Evolutionary conservation across 2,329 filamentous ascomycete species (phyloP), one percentile per base, ranked within the genome.

Genomic region (Capronia epimyces): DNA sequence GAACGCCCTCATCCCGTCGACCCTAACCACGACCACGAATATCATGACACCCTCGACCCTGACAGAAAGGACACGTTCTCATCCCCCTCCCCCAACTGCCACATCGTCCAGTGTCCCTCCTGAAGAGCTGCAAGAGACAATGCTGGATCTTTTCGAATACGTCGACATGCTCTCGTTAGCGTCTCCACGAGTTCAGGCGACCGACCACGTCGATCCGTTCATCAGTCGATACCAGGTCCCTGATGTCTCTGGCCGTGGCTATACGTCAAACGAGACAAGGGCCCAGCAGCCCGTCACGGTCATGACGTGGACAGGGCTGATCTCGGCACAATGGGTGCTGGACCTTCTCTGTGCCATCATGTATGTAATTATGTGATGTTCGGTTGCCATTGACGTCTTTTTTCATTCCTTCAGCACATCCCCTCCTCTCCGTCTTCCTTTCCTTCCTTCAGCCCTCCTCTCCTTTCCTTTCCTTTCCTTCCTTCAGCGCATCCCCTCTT

Each of bases 111-210:
- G 13, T 10, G 12, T 15, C 5, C n/a, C 37, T 12, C n/a, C 37
- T 12, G 51, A 49, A 21, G 75, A 78, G 6, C 72, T 87, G 29
- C 81, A 86, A 51, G 81, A 88, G 18, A 76, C 76, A 53, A 78
- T 75, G 8, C 60, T 80, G 4, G 71, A 76, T n/a, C 58, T 81
- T 18, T 74, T 76, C 34, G 79, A 84, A 67, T 87, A 82, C 81
- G 68, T 86, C 16, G 80, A 73, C 5, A 71, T 81, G 41, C 68
- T 85, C 4, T 71, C 74, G 13, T 63, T 75, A 12, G 58, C 60
- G 9, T 73, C 72, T 12, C 67, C 68, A 12, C 65, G 69, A 15
- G 58, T 75, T 2, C 58, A 57, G 29, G 61, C 58, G 9, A 43
- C 50, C 6, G 43, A 55, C 34, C 42, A 45, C 18, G 44, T 50